Evolutionary conservation across 495 filamentous ascomycete genomes (phyloP).

Genomic region (Podospora didyma): DNA sequence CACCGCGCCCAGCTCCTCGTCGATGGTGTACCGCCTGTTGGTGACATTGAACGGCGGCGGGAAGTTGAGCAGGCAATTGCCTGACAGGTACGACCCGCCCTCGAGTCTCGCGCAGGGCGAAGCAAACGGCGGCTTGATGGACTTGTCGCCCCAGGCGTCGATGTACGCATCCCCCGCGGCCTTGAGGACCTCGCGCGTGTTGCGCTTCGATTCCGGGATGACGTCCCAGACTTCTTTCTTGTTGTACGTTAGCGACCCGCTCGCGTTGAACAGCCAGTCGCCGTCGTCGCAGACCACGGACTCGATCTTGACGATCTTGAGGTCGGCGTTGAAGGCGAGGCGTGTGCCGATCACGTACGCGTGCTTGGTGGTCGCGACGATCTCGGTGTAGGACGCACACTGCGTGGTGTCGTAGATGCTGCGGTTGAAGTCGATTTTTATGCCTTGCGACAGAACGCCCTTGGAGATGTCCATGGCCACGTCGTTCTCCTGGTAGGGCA

Average conservation of each 20-base stretch:
- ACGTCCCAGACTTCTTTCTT: conserved; percentile 35
- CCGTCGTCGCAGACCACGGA: conserved; percentile 27
- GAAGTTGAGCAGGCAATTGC: conserved; percentile 30
- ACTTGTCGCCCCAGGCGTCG: conserved; percentile 34
- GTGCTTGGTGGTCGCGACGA: conserved; percentile 27
- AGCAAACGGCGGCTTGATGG: conserved; percentile 32
- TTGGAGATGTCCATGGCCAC: conserved; percentile 21
- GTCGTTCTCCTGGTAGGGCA: conserved; percentile 15
- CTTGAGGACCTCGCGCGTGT: conserved; percentile 36
- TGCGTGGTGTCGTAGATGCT: conserved; percentile 18
- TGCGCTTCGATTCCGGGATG: conserved; percentile 30
- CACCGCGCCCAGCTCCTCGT: conserved; percentile 39
- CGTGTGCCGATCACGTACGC: conserved; percentile 22
- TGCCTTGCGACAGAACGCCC: conserved; percentile 21
- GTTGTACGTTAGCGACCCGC: conserved; percentile 25
- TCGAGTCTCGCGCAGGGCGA: conserved; percentile 41
- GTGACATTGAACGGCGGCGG: conserved; percentile 28
- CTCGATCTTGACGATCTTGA: conserved; percentile 31
- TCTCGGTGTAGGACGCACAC: conserved; percentile 31
- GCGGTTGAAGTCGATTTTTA: conserved; percentile 25
- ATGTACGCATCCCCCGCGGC: conserved; percentile 43
- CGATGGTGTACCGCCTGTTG: conserved; percentile 40
- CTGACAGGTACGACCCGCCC: conserved; percentile 36
- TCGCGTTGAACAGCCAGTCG: conserved; percentile 37
- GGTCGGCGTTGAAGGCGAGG: conserved; percentile 13